phyloP scores from a whole-genome alignment of 202 grass and related monocot species.

The Musa balbisiana region DNA sequence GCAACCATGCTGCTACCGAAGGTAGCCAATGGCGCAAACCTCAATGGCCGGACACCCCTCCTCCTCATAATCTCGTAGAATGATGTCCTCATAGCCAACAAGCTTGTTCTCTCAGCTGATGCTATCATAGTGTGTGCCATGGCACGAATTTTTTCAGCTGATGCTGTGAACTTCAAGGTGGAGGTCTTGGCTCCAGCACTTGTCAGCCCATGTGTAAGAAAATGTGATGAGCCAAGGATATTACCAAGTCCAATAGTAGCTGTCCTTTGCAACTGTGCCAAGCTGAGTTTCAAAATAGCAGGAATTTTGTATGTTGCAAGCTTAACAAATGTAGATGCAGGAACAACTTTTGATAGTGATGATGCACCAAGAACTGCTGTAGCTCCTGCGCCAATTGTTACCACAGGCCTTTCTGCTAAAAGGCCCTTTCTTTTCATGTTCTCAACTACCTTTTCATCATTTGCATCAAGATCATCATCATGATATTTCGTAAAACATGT shows the following conservation, averaged over 20 bases:
- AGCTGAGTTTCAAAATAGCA: conserved; percentile 46
- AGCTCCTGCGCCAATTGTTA: conserved; percentile 84
- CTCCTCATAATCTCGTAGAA: conserved; percentile 97
- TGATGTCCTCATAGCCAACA: conserved; percentile 79
- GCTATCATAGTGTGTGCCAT: conserved; percentile 66
- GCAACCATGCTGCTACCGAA: conserved; percentile 65
- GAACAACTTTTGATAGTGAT: conserved; percentile 71
- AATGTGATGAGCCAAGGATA: conserved; percentile 25
- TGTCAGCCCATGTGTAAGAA: conserved; percentile 29
- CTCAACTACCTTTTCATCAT: conserved; percentile 29
- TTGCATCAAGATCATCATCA: conserved; percentile 24
- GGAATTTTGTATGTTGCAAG: conserved; percentile 65
- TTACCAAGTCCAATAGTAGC: conserved; percentile 25
- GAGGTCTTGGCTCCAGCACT: conserved; percentile 49
- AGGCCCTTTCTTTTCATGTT: conserved; percentile 46
- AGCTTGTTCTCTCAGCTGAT: conserved; percentile 59
- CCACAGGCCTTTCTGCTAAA: conserved; percentile 66
- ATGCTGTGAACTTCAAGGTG: conserved; percentile 48
- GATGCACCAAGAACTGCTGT: conserved; percentile 63
- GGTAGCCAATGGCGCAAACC: conserved; percentile 61
- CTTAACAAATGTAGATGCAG: conserved; percentile 72
- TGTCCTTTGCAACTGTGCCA: conserved; percentile 38
- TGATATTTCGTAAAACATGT: conserved; percentile 41
- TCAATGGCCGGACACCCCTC: conserved; percentile 44
- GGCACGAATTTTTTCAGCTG: conserved; percentile 70